Evolutionary conservation across 805 yeast species (phyloP).

Genomic region (Clavispora fructus): DNA sequence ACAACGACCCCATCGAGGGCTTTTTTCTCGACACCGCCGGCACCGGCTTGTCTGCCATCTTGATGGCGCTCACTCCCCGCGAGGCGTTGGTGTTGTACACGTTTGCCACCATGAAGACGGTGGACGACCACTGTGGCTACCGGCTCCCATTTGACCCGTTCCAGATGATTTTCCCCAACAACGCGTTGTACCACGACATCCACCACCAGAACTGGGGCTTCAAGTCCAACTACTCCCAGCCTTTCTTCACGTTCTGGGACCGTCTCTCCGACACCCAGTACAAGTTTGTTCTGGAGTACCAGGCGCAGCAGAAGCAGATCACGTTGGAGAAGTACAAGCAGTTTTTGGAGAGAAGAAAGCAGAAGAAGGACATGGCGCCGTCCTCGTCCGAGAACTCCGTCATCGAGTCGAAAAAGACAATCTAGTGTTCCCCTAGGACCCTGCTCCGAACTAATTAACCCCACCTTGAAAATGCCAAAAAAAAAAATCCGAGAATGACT

Average conservation of each 20-base stretch:
- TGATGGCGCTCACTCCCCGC: slow-evolving; percentile 63
- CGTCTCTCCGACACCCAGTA: slow-evolving; percentile 64
- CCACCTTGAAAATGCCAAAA: neutral
- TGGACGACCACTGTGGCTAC: slow-evolving; percentile 99
- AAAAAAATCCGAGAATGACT: neutral
- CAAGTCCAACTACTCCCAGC: slow-evolving; percentile 90
- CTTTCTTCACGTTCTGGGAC: slow-evolving; percentile 96
- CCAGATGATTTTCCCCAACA: slow-evolving; percentile 89
- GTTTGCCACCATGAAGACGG: slow-evolving; percentile 92
- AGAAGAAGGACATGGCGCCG: slow-evolving; percentile 4
- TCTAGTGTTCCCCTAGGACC: neutral
- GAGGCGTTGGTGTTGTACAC: slow-evolving; percentile 72
- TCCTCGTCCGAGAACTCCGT: neutral
- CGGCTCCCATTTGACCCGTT: slow-evolving; percentile 86
- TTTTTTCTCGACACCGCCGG: slow-evolving; percentile 88
- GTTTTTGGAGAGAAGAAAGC: slow-evolving; percentile 32
- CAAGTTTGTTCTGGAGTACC: slow-evolving; percentile 55
- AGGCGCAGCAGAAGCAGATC: slow-evolving; percentile 57
- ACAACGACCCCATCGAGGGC: slow-evolving; percentile 93
- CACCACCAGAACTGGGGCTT: slow-evolving; percentile 97
- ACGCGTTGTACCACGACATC: slow-evolving; percentile 93
- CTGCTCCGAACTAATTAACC: neutral
- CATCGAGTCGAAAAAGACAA: slow-evolving; percentile 1
- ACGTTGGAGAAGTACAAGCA: slow-evolving; percentile 63
- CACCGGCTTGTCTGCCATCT: slow-evolving; percentile 73